These are phyloP conservation scores for Saccharomyces pastorianus DNA, from an alignment of 1,139 yeast species.

Conservation along the genomic window DNA sequence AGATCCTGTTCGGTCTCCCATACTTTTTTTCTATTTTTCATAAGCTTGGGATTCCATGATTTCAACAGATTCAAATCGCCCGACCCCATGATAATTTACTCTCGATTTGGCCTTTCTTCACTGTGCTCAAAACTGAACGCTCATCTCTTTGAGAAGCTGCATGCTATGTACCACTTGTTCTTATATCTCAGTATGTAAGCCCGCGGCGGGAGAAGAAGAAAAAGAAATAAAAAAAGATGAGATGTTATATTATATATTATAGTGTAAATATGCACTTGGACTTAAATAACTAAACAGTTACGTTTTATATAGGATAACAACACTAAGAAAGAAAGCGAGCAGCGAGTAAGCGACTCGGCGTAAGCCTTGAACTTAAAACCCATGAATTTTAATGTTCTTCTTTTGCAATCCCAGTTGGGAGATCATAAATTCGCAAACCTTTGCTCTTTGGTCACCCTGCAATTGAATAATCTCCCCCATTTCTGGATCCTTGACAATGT, in stretches of 20 bases:
- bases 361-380: conserved; percentile 48
- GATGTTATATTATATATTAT: neutral
- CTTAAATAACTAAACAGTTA: neutral
- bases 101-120: conserved; percentile 2
- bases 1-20: conserved; percentile 80
- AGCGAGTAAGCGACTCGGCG: neutral
- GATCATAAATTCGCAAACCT: conserved; percentile 89
- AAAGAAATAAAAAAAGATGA: neutral
- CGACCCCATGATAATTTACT: conserved; percentile 41
- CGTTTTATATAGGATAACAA: neutral
- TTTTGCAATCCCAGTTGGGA: conserved; percentile 82
- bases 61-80: conserved; percentile 84
- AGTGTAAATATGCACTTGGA: neutral
- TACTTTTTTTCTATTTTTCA: conserved; percentile 78
- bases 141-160: neutral
- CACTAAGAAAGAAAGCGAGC: neutral
- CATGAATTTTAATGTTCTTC: conserved; percentile 96
- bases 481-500: conserved; percentile 92
- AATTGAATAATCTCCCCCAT: conserved; percentile 95
- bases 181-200: neutral
- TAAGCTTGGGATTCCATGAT: conserved; percentile 90
- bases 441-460: conserved; percentile 98
- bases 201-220: neutral
- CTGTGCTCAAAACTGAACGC: neutral
- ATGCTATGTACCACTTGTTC: neutral